Conservation (phyloP, 768 basidiomycete species). For the Lentinula detonsa region DNA sequence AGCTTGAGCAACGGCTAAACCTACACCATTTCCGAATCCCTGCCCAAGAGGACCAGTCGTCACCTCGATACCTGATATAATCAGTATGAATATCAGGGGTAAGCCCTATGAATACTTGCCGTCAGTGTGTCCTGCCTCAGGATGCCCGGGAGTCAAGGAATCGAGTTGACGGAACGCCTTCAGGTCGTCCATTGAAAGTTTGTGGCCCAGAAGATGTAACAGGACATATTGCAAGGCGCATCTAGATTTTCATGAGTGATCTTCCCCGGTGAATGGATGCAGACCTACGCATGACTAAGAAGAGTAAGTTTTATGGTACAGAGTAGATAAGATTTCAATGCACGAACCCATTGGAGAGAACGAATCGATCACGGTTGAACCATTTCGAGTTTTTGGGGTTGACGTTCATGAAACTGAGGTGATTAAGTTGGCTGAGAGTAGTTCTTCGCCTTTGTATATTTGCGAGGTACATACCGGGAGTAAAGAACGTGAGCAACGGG, state of each 20-base stretch:
- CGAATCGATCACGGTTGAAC: conserved; percentile 96
- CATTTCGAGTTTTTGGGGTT: conserved; percentile 88
- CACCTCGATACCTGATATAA: conserved; percentile 63
- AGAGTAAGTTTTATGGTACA: conserved; percentile 10
- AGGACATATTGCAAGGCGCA: conserved; percentile 92
- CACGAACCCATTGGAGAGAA: conserved; percentile 88
- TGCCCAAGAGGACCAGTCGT: conserved; percentile 97
- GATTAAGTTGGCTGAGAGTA: conserved; percentile 2
- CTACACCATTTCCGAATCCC: conserved; percentile 90
- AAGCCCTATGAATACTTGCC: conserved; percentile 19
- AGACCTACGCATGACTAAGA: conserved; percentile 67
- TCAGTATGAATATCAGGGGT: neutral
- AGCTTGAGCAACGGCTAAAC: conserved; percentile 88
- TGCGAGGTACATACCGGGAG: conserved; percentile 44
- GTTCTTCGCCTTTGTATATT: neutral
- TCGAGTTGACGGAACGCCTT: conserved; percentile 89
- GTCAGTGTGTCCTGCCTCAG: conserved; percentile 61
- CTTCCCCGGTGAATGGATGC: neutral
- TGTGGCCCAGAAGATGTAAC: conserved; percentile 89
- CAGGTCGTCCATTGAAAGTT: conserved; percentile 87
- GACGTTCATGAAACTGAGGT: conserved; percentile 70
- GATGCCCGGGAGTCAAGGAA: conserved; percentile 91
- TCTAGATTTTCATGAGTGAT: conserved; percentile 27
- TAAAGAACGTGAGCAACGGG: conserved; percentile 78
- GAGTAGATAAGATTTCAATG: neutral